Evolutionary conservation across 2,329 filamentous ascomycete genomes (phyloP).

Genomic region (Botrytis fragariae): DNA sequence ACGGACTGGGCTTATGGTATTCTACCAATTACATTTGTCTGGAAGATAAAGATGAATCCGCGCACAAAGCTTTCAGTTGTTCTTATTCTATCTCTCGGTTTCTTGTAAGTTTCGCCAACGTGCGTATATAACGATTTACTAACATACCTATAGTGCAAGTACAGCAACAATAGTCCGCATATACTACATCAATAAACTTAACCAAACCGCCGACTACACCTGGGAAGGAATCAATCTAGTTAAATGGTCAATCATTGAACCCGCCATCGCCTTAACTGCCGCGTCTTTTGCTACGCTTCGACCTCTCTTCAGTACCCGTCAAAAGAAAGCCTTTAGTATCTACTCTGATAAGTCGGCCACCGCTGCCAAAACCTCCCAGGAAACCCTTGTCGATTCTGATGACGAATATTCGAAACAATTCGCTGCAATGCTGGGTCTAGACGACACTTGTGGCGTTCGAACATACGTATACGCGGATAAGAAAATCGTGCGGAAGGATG

Average conservation of each 20-base stretch:
- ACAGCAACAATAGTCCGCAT: constrained; percentile 46
- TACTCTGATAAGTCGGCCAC: background rate
- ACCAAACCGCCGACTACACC: constrained; percentile 41
- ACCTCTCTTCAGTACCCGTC: constrained; percentile 37
- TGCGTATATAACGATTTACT: background rate
- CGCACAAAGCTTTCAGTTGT: constrained; percentile 39
- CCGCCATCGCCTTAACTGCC: constrained; percentile 43
- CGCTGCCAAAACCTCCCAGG: background rate
- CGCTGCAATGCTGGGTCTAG: constrained; percentile 13
- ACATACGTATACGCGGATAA: constrained; percentile 18
- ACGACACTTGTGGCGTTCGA: background rate
- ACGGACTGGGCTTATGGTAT: constrained; percentile 37
- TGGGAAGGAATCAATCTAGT: constrained; percentile 45
- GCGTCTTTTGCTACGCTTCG: constrained; percentile 44
- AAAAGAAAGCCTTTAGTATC: constrained; percentile 19
- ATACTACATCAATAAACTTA: constrained; percentile 43
- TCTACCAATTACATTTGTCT: constrained; percentile 35
- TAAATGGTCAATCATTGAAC: constrained; percentile 47
- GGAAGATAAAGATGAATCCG: constrained; percentile 35
- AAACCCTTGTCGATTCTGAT: background rate
- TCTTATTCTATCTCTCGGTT: constrained; percentile 40
- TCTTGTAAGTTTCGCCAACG: constrained; percentile 39
- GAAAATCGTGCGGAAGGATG: constrained; percentile 5
- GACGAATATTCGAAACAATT: constrained; percentile 14
- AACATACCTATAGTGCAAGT: constrained; percentile 39